Conservation (phyloP, 2,329 filamentous ascomycete species). For the Penicillium aurantiogriseum region DNA sequence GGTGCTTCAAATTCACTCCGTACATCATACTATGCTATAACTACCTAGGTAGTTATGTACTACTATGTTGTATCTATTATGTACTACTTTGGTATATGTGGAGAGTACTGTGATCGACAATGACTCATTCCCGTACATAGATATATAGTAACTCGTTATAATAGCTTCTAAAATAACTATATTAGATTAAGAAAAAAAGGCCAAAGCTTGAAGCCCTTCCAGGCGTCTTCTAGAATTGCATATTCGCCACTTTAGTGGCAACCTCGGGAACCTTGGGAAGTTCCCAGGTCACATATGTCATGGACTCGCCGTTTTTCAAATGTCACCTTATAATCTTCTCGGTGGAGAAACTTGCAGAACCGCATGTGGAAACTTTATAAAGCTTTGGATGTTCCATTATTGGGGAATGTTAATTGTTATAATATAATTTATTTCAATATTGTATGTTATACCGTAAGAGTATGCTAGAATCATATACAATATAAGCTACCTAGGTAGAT, state of each 20-base stretch:
- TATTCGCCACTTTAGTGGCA: conserved; percentile 5
- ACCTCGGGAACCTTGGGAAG: neutral
- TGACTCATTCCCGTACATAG: neutral
- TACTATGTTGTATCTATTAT: neutral
- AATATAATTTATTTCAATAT: neutral
- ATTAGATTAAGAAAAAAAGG: neutral
- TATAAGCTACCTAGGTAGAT: neutral
- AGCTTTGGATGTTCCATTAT: neutral
- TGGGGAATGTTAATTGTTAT: neutral
- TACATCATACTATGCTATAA: neutral
- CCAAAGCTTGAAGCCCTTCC: conserved; percentile 30
- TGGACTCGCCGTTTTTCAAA: conserved; percentile 6
- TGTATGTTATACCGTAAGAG: neutral
- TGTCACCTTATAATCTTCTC: neutral
- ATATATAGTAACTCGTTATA: neutral
- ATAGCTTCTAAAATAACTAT: too few species aligned
- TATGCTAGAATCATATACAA: neutral
- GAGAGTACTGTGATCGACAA: neutral
- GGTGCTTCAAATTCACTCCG: neutral
- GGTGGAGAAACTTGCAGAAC: neutral
- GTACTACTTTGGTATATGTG: neutral
- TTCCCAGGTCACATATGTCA: conserved; percentile 2
- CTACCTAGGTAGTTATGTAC: too few species aligned
- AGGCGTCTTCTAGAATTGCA: conserved; percentile 38
- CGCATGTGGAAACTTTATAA: neutral